Evolutionary conservation across 805 yeast genomes (phyloP), one percentile per base, ranked within the genome.

Genomic region (Cyberlindnera samutprakarnensis): DNA sequence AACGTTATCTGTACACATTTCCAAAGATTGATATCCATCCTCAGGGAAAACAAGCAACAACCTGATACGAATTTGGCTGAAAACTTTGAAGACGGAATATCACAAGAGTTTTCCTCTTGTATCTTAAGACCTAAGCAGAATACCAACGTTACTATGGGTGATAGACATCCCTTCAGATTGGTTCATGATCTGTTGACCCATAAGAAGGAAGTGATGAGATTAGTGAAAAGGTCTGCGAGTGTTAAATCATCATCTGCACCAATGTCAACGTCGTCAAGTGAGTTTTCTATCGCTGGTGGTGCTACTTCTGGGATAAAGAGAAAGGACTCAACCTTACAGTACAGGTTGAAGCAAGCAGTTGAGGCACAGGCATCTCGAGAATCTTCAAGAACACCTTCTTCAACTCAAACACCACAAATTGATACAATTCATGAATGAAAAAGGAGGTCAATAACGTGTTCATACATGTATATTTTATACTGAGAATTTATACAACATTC

Each of bases 1-100:
- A 88, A 81, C 52, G 87, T 88, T 2, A 56, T 85, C n/a, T 68
- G 78, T 23, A 75, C 86, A 2, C 95, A 85, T 54, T 70, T 85
- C 51, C 67, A 69, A 32, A 64, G 94, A 28, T 57, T 85, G 35
- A 69, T 78, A 18, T 56, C 68, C 16, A 70, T 73, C 20, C 55
- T 76, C 51, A 48, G 65, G 51, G 56, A 72, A 68, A 50, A 64
- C 51, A 42, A 70, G 50, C 52, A 59, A 47, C 44, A 50, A 42
- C n/a, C n/a, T n/a, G 50, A 56, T 47, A 44, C 51, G 39, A 32
- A 61, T 9, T 35, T 56, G 11, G 56, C 63, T 0, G 50, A 54
- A 0, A 62, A 62, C 18, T 67, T 72, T 46, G 54, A 51, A 12
- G 44, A 45, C 18, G 59, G 61, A n/a, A 66, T 85, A 17, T 68